These are phyloP conservation scores for Euphorbia schlechtendalii DNA, from an alignment of 441 rosid genomes.

Conservation along the genomic window DNA sequence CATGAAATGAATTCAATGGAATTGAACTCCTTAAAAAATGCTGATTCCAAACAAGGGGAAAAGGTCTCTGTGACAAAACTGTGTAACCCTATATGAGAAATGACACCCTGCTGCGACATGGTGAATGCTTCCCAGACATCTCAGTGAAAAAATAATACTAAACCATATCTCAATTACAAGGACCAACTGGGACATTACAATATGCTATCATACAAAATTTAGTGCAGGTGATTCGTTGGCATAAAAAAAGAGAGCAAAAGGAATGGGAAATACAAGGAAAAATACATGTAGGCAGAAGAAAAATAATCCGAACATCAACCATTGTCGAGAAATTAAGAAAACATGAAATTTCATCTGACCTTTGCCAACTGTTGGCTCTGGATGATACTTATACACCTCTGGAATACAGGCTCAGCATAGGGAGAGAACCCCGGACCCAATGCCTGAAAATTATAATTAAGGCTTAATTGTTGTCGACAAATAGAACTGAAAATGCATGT, in stretches of 20 bases:
- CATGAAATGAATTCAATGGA: too few relatives aligned
- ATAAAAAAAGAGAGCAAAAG: not conserved
- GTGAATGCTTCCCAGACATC: constrained; percentile 10
- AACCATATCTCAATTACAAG: not conserved
- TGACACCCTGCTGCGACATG: not conserved
- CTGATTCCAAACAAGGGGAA: too few relatives aligned
- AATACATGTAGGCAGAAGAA: not conserved
- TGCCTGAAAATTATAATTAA: constrained; percentile 51
- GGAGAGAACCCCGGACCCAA: constrained; percentile 79
- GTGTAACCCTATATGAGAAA: not conserved
- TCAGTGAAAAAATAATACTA: not conserved
- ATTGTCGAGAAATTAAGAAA: not conserved
- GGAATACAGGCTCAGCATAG: constrained; percentile 92
- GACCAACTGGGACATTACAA: not conserved
- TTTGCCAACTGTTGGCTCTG: constrained; percentile 72
- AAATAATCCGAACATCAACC: not conserved
- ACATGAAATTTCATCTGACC: constrained; percentile 36
- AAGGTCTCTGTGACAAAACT: not conserved
- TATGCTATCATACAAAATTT: not conserved
- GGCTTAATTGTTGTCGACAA: not conserved
- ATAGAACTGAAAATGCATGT: not conserved
- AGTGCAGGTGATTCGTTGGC: too few relatives aligned
- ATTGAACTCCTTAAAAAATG: too few relatives aligned
- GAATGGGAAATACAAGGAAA: not conserved
- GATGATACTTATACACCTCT: constrained; percentile 82